These are phyloP conservation scores for Metarhizium album DNA, from an alignment of 2,329 filamentous ascomycete species.

Conservation along the genomic window DNA sequence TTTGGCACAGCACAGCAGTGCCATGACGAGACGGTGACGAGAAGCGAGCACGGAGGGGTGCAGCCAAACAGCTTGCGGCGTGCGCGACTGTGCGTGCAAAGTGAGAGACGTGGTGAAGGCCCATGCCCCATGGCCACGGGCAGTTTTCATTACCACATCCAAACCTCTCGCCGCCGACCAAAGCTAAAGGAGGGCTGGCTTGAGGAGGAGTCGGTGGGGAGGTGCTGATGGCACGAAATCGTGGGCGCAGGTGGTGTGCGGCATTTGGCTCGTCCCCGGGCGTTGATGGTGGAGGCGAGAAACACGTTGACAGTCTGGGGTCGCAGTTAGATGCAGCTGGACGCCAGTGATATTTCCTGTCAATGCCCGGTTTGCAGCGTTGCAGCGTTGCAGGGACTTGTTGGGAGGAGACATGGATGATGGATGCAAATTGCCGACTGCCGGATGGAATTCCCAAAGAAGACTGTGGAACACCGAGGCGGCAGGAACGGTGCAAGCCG, in stretches of 20 bases:
- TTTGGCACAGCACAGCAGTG: not conserved
- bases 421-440: not conserved
- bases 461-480: too few relatives aligned
- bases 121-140: not conserved
- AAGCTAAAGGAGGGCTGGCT: not conserved
- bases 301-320: not conserved
- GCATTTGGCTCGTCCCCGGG: not conserved
- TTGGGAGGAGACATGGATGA: not conserved
- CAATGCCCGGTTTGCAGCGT: not conserved
- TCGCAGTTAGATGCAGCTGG: not conserved
- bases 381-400: not conserved
- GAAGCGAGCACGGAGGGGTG: not conserved
- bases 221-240: slow-evolving; percentile 1
- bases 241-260: not conserved
- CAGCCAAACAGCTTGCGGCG: not conserved
- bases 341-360: not conserved
- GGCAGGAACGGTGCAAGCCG: not conserved
- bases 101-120: not conserved
- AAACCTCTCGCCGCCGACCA: slow-evolving; percentile 3
- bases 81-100: too few relatives aligned
- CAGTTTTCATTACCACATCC: slow-evolving; percentile 10
- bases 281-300: not conserved
- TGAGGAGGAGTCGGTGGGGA: not conserved
- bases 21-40: not conserved
- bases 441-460: not conserved